Evolutionary conservation across 768 basidiomycete species (phyloP).

Genomic region (Mycena kentingensis): DNA sequence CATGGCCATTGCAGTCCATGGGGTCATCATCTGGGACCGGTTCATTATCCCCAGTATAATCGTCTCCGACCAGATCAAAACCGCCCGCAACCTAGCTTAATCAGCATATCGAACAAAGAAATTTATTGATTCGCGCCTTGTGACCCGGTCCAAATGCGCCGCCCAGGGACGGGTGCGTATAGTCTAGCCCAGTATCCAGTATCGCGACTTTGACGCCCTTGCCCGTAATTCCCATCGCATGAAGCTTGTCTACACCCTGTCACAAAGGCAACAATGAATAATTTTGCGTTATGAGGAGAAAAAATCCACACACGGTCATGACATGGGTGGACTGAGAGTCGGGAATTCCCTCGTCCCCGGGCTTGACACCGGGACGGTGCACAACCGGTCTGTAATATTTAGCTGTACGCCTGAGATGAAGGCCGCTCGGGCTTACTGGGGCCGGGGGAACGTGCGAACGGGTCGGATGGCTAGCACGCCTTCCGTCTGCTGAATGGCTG

Average conservation of each 20-base stretch:
- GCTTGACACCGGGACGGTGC: slow-evolving; percentile 39
- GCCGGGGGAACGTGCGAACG: slow-evolving; percentile 43
- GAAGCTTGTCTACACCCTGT: slow-evolving; percentile 65
- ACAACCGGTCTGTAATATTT: slow-evolving; percentile 41
- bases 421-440: slow-evolving; percentile 38
- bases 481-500: slow-evolving; percentile 42
- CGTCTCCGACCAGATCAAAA: slow-evolving; percentile 60
- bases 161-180: slow-evolving; percentile 56
- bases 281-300: not conserved
- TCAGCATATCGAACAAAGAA: not conserved
- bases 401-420: not conserved
- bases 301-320: slow-evolving; percentile 44
- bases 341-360: slow-evolving; percentile 43
- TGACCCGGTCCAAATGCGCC: slow-evolving; percentile 56
- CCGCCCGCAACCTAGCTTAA: slow-evolving; percentile 44
- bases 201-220: slow-evolving; percentile 70
- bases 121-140: slow-evolving; percentile 36
- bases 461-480: slow-evolving; percentile 66
- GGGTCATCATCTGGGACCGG: slow-evolving; percentile 56
- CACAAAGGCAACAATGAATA: not conserved
- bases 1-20: slow-evolving; percentile 48
- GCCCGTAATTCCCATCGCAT: slow-evolving; percentile 62
- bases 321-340: slow-evolving; percentile 56
- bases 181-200: slow-evolving; percentile 48
- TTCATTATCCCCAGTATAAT: slow-evolving; percentile 49